Percentiles rank a stretch among this genome's conserved stretches.
phyloP scores from a whole-genome alignment of 208 protist species.

The Crithidia bombi region DNA sequence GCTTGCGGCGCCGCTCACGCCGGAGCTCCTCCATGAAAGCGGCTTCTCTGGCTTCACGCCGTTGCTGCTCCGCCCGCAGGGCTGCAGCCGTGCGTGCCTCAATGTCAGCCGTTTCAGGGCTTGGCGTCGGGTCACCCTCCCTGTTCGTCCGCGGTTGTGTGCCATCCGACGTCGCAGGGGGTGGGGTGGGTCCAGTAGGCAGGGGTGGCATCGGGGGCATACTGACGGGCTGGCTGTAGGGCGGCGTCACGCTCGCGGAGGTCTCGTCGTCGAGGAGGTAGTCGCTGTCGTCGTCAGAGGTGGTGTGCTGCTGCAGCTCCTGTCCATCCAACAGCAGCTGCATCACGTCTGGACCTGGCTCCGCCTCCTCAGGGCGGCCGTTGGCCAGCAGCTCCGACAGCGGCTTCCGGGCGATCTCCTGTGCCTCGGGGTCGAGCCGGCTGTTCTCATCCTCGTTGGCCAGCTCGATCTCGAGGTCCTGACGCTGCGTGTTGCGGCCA shows the following conservation, averaged over 20 bases:
- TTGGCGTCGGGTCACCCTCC: not conserved
- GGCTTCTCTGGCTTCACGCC: constrained; percentile 21
- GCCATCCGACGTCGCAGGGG: not conserved
- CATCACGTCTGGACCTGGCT: constrained; percentile 55
- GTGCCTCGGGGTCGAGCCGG: constrained; percentile 31
- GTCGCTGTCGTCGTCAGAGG: constrained; percentile 28
- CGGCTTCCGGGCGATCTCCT: constrained; percentile 24
- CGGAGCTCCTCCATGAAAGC: constrained; percentile 39
- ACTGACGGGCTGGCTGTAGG: constrained; percentile 10
- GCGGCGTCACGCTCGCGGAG: constrained; percentile 3
- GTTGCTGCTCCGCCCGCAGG: constrained; percentile 15
- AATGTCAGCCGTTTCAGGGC: constrained; percentile 4
- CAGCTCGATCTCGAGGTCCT: constrained; percentile 25
- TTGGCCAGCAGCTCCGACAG: constrained; percentile 39
- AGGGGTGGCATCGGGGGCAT: constrained; percentile 14
- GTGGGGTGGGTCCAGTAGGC: constrained; percentile 1
- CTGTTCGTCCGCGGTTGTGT: not conserved
- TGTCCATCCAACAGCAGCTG: constrained; percentile 55
- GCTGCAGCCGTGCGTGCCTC: constrained; percentile 10
- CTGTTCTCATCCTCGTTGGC: constrained; percentile 26
- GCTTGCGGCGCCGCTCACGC: constrained; percentile 22
- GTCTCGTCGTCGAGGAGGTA: constrained; percentile 12
- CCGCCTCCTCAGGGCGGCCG: constrained; percentile 43
- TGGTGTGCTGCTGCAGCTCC: constrained; percentile 20
- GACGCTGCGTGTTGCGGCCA: not conserved